Percentiles rank a stretch among this genome's conserved stretches.
Conservation (phyloP, 257 asterid genomes). For the Nicotiana obtusifolia region DNA sequence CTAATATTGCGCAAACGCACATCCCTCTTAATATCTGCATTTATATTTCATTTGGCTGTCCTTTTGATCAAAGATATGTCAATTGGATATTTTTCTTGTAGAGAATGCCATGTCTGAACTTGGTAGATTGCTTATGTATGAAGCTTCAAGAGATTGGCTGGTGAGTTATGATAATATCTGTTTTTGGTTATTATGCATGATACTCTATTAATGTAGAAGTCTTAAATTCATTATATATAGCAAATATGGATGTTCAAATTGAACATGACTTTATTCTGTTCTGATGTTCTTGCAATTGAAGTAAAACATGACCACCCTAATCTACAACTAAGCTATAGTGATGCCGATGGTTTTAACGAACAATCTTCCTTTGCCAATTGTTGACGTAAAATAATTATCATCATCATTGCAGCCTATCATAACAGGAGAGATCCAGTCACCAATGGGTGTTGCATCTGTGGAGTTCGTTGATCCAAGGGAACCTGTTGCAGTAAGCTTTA, state of each 20-base stretch:
- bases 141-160: slow-evolving; percentile 97
- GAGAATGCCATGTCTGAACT: slow-evolving; percentile 98
- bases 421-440: slow-evolving; percentile 85
- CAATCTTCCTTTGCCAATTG: neutral
- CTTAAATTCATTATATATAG: neutral
- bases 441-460: slow-evolving; percentile 78
- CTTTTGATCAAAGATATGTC: neutral
- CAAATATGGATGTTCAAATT: neutral
- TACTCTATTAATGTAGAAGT: neutral
- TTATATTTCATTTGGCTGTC: neutral
- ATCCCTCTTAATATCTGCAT: neutral
- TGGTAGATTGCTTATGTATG: slow-evolving; percentile 87
- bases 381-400: neutral
- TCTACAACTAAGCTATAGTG: neutral
- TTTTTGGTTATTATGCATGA: neutral
- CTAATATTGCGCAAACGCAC: neutral
- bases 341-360: neutral
- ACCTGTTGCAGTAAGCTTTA: slow-evolving; percentile 72
- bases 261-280: neutral
- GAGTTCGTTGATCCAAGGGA: slow-evolving; percentile 97
- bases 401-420: slow-evolving; percentile 67
- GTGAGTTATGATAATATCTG: slow-evolving; percentile 35
- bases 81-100: slow-evolving; percentile 13
- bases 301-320: neutral
- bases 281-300: neutral